Evolutionary conservation across 257 asterid genomes (phyloP).

Genomic region (Lavandula angustifolia): DNA sequence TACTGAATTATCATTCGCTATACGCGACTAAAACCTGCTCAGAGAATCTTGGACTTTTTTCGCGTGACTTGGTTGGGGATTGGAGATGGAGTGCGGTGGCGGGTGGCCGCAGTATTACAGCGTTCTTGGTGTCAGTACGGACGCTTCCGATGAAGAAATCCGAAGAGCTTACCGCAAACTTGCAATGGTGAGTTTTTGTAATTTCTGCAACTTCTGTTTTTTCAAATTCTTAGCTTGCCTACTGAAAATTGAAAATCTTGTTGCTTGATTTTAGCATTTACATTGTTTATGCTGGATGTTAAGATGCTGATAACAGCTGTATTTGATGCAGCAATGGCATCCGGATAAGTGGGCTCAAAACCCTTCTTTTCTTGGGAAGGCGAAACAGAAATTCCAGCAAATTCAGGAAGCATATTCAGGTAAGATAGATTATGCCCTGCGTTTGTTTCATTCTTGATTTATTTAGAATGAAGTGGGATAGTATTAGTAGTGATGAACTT

Average conservation of each 20-base stretch:
- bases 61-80: conserved; percentile 7
- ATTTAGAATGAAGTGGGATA: not conserved
- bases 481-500: too few species aligned
- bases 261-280: not conserved
- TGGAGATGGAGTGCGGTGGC: conserved; percentile 37
- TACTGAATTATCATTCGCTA: too few species aligned
- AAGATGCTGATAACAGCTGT: conserved; percentile 1
- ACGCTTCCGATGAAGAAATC: conserved; percentile 66
- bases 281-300: not conserved
- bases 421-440: conserved; percentile 21
- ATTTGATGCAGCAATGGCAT: conserved; percentile 81
- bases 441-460: not conserved
- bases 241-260: too few species aligned
- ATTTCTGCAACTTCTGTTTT: not conserved
- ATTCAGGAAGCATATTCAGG: conserved; percentile 96
- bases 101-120: conserved; percentile 46
- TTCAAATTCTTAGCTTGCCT: too few species aligned
- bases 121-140: conserved; percentile 56
- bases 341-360: conserved; percentile 73
- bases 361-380: conserved; percentile 67
- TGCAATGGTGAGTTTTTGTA: conserved; percentile 60
- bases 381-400: conserved; percentile 70
- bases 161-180: conserved; percentile 76
- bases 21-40: not conserved
- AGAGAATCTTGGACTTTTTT: not conserved